Percentiles rank a stretch among this genome's conserved stretches.
Evolutionary conservation across 1,284 basidiomycete species (phyloP).

Genomic region (Rhodotorula sp.): DNA sequence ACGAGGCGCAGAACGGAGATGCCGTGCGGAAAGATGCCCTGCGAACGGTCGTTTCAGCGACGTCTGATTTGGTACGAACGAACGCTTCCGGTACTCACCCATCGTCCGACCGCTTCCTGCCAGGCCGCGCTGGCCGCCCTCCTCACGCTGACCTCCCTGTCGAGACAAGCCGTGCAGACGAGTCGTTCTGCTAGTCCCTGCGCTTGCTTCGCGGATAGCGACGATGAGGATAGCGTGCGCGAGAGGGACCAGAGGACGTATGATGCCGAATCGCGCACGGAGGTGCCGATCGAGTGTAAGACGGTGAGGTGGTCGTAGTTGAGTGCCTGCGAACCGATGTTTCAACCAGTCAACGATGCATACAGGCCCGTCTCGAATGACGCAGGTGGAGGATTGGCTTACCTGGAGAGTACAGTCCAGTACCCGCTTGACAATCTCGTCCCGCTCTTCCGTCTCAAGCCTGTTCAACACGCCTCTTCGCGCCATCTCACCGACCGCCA

Average conservation of each 20-base stretch:
- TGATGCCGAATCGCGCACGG: conserved; percentile 88
- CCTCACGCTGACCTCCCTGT: conserved; percentile 93
- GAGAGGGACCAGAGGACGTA: conserved; percentile 96
- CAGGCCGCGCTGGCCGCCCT: conserved; percentile 96
- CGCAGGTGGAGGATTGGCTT: neutral
- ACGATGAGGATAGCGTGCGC: conserved; percentile 54
- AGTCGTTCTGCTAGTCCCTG: conserved; percentile 67
- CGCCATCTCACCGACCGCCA: conserved; percentile 89
- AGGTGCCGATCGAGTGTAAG: conserved; percentile 87
- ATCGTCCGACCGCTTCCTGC: conserved; percentile 93
- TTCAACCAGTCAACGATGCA: neutral
- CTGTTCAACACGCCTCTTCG: conserved; percentile 64
- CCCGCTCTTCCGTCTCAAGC: conserved; percentile 8
- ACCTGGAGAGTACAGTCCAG: conserved; percentile 21
- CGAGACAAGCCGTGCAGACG: conserved; percentile 76
- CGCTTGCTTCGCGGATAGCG: conserved; percentile 64
- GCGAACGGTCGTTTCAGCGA: conserved; percentile 4
- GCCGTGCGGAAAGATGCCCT: conserved; percentile 87
- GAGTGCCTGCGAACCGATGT: conserved; percentile 64
- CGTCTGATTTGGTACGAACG: neutral
- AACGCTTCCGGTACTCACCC: conserved; percentile 58
- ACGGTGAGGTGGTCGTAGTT: conserved; percentile 90
- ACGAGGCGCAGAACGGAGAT: conserved; percentile 88
- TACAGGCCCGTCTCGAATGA: too few species aligned
- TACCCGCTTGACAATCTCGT: conserved; percentile 42